Percentiles rank a stretch among this genome's conserved stretches.
Conservation (phyloP, 805 yeast genomes). For the Ogataea parapolymorpha region DNA sequence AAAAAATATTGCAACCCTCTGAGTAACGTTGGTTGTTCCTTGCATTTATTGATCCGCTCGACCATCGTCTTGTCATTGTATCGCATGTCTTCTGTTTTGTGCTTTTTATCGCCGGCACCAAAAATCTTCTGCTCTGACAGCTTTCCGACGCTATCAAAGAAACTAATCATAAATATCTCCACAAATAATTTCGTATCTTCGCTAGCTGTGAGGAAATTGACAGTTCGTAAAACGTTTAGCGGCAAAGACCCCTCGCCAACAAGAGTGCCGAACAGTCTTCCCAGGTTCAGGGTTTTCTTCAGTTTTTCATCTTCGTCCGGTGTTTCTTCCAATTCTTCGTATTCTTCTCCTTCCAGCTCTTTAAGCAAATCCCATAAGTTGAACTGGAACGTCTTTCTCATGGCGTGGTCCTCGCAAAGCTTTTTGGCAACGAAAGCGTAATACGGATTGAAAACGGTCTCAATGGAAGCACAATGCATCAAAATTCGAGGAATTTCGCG, state of each 20-base stretch:
- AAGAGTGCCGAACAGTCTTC: constrained; percentile 74
- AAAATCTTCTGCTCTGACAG: constrained; percentile 49
- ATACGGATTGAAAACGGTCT: constrained; percentile 83
- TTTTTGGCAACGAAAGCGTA: constrained; percentile 78
- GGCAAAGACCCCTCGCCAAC: constrained; percentile 72
- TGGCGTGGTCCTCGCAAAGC: constrained; percentile 67
- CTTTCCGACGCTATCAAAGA: constrained; percentile 63
- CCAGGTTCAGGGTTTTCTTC: constrained; percentile 64
- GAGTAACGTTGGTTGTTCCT: constrained; percentile 53
- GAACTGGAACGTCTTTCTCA: constrained; percentile 84
- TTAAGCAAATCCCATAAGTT: constrained; percentile 82
- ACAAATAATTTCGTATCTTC: constrained; percentile 63
- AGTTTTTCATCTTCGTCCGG: constrained; percentile 57
- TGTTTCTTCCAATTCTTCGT: constrained; percentile 23
- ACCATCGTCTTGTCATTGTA: constrained; percentile 33
- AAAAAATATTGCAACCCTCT: constrained; percentile 67
- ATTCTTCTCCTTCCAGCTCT: constrained; percentile 54
- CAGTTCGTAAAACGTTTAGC: constrained; percentile 66
- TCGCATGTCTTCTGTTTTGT: constrained; percentile 29
- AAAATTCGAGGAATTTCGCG: constrained; percentile 84
- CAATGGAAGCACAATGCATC: constrained; percentile 82
- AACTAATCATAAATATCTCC: constrained; percentile 68
- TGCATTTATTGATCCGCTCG: constrained; percentile 46
- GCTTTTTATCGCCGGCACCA: constrained; percentile 41
- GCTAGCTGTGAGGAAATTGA: constrained; percentile 66